Conservation (phyloP, 768 basidiomycete species). For the Hemileccinum rubropunctum region DNA sequence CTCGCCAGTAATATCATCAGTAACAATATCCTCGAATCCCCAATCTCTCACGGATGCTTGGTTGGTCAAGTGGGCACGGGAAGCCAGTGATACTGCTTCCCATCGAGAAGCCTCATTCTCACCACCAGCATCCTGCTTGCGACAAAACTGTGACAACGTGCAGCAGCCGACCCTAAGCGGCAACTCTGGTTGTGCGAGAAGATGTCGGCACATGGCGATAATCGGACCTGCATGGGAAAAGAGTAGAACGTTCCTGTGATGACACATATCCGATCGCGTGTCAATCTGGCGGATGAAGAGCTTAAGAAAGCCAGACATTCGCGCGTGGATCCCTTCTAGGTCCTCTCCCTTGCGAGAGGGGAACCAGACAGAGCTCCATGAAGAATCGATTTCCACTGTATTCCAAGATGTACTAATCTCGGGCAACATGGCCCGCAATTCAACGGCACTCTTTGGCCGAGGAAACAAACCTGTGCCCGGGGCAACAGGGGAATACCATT, state of each 20-base stretch:
- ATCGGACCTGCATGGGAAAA: constrained; percentile 75
- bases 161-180: constrained; percentile 73
- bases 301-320: constrained; percentile 49
- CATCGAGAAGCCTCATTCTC: constrained; percentile 42
- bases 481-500: constrained; percentile 76
- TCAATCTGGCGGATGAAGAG: constrained; percentile 53
- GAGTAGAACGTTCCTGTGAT: constrained; percentile 55
- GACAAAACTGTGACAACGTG: constrained; percentile 57
- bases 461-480: constrained; percentile 74
- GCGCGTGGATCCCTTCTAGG: constrained; percentile 57
- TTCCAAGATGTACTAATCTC: constrained; percentile 64
- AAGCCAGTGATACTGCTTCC: constrained; percentile 46
- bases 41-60: constrained; percentile 66
- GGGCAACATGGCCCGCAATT: constrained; percentile 51
- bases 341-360: constrained; percentile 74
- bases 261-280: constrained; percentile 35
- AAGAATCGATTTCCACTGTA: constrained; percentile 58
- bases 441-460: constrained; percentile 57
- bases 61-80: constrained; percentile 52
- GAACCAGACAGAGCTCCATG: constrained; percentile 64
- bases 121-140: constrained; percentile 25
- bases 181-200: constrained; percentile 51
- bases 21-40: constrained; percentile 75
- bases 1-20: constrained; percentile 49
- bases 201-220: constrained; percentile 60